Evolutionary conservation across 2,329 filamentous ascomycete species (phyloP).

Genomic region (Epicoccum nigrum): DNA sequence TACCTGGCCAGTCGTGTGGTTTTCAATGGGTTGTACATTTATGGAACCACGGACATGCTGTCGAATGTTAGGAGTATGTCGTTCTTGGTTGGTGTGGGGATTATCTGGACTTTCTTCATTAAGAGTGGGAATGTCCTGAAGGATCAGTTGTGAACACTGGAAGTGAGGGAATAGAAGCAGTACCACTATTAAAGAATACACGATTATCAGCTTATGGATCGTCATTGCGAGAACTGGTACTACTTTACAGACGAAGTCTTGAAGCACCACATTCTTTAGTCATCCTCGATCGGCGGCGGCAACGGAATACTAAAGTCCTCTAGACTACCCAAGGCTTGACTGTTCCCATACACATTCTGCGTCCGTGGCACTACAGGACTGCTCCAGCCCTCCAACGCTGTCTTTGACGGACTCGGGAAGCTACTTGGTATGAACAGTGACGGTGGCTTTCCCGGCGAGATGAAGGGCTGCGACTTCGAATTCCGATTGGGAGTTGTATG

Average conservation of each 20-base stretch:
- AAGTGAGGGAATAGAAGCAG: too few relatives aligned
- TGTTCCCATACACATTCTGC: constrained; percentile 18
- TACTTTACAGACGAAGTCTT: too few relatives aligned
- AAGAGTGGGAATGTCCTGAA: constrained; percentile 6
- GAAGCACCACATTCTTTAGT: neutral
- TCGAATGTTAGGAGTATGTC: constrained; percentile 2
- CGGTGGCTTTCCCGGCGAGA: constrained; percentile 36
- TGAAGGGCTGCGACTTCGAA: constrained; percentile 24
- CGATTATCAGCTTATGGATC: too few relatives aligned
- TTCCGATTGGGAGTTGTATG: constrained; percentile 32
- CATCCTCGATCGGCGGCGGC: constrained; percentile 30
- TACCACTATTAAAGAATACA: too few relatives aligned
- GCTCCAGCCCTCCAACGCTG: constrained; percentile 30
- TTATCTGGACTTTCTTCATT: constrained; percentile 11
- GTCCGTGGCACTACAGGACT: constrained; percentile 28
- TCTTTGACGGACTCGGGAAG: constrained; percentile 38
- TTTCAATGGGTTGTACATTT: neutral
- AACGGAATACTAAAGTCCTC: constrained; percentile 45
- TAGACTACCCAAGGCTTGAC: constrained; percentile 29
- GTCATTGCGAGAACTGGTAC: too few relatives aligned
- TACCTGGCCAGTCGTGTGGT: neutral
- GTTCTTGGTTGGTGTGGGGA: neutral
- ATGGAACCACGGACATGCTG: constrained; percentile 1
- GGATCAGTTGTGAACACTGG: neutral
- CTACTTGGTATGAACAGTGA: constrained; percentile 43